These are phyloP conservation scores for Wallacemonas sp. DNA, from an alignment of 208 protist genomes.

Conservation along the genomic window DNA sequence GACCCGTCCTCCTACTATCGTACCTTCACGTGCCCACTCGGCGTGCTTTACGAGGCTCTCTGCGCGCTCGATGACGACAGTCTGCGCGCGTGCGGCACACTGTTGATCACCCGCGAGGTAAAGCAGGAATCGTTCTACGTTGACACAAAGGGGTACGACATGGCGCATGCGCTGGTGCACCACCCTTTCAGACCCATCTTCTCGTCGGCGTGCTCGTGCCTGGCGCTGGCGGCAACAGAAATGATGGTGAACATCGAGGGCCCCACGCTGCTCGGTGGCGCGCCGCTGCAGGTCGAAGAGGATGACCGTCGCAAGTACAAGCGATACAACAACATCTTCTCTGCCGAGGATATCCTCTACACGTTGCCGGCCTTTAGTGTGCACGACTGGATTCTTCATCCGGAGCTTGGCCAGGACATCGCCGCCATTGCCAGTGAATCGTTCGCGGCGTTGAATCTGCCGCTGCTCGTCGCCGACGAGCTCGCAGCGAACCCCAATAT, in stretches of 20 bases:
- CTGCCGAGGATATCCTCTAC: conserved; percentile 86
- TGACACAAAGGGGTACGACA: conserved; percentile 81
- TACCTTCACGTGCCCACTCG: conserved; percentile 59
- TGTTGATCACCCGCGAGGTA: conserved; percentile 45
- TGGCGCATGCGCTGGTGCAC: conserved; percentile 76
- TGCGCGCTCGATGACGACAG: conserved; percentile 54
- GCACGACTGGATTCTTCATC: conserved; percentile 37
- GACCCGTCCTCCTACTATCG: conserved; percentile 77
- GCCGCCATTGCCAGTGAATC: conserved; percentile 57
- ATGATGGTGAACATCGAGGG: conserved; percentile 68
- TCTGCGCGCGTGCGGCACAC: conserved; percentile 62
- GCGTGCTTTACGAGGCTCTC: conserved; percentile 55
- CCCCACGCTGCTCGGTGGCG: conserved; percentile 38
- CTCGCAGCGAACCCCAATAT: conserved; percentile 15
- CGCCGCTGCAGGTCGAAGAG: conserved; percentile 31
- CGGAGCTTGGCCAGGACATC: conserved; percentile 25
- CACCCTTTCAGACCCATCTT: conserved; percentile 90
- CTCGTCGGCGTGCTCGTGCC: conserved; percentile 64
- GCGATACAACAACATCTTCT: conserved; percentile 85
- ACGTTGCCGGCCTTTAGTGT: conserved; percentile 67
- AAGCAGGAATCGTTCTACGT: conserved; percentile 57
- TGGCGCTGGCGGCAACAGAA: conserved; percentile 86
- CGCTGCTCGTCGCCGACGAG: conserved; percentile 57
- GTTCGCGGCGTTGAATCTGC: conserved; percentile 60
- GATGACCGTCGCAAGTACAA: conserved; percentile 57